phyloP scores from a whole-genome alignment of 2,329 filamentous ascomycete species.

The Trichoderma sp. region DNA sequence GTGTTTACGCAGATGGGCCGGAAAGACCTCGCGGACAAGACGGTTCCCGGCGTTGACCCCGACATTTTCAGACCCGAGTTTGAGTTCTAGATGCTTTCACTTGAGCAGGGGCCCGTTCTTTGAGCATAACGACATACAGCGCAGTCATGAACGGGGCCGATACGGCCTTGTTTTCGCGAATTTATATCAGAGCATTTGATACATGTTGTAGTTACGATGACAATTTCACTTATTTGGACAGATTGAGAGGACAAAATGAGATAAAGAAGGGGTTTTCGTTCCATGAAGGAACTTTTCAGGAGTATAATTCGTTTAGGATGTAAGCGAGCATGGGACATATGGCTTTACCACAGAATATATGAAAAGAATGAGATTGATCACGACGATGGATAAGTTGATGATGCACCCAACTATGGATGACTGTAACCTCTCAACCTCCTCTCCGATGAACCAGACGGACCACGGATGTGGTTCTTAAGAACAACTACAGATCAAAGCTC shows the following conservation, averaged over 20 bases:
- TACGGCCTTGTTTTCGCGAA: background rate
- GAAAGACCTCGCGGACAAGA: slow-evolving; percentile 82
- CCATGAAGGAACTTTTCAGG: background rate
- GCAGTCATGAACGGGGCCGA: slow-evolving; percentile 1
- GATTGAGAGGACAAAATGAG: background rate
- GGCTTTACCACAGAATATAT: slow-evolving; percentile 6
- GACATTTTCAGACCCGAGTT: slow-evolving; percentile 87
- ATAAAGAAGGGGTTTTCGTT: background rate
- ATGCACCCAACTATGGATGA: too few relatives aligned
- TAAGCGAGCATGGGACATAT: slow-evolving; percentile 5
- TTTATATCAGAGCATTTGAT: background rate
- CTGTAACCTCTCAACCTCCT: too few relatives aligned
- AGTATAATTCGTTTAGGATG: slow-evolving; percentile 21
- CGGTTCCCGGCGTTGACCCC: slow-evolving; percentile 87
- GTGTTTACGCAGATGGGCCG: slow-evolving; percentile 98
- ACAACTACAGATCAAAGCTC: too few relatives aligned
- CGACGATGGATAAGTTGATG: background rate
- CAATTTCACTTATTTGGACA: background rate
- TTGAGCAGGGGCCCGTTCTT: background rate
- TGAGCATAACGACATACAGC: slow-evolving; percentile 14
- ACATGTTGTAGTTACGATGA: slow-evolving; percentile 15
- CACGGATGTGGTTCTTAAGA: too few relatives aligned
- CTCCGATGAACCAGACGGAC: too few relatives aligned
- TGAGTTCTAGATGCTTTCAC: slow-evolving; percentile 63
- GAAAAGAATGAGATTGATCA: background rate